Conservation (phyloP, 2,329 filamentous ascomycete genomes). For the Raffaelea arxii region DNA sequence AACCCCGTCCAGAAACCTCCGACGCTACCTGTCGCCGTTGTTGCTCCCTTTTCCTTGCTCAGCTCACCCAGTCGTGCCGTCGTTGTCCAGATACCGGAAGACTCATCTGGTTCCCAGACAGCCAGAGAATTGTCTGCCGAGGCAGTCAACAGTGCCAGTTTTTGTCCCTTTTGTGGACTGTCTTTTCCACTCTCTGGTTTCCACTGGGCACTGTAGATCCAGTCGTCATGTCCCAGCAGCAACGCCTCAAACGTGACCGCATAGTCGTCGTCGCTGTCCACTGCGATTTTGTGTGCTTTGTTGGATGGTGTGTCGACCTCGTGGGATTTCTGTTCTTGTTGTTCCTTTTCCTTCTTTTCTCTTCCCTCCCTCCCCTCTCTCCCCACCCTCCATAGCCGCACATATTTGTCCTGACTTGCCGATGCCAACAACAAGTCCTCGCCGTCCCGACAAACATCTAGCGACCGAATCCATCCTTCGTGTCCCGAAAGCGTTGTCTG, state of each 20-base stretch:
- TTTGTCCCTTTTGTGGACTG: constrained; percentile 24
- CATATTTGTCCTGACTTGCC: constrained; percentile 94
- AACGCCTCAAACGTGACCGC: constrained; percentile 89
- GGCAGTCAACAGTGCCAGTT: constrained; percentile 69
- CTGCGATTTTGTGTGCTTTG: constrained; percentile 71
- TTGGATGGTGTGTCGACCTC: constrained; percentile 73
- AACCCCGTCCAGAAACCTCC: constrained; percentile 95
- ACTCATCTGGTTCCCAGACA: constrained; percentile 79
- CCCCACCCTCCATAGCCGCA: constrained; percentile 84
- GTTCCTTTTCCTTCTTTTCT: not conserved
- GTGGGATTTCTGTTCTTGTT: constrained; percentile 28
- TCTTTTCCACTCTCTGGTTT: constrained; percentile 60
- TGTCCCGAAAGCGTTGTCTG: constrained; percentile 77
- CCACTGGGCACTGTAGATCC: constrained; percentile 90
- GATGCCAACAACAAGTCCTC: constrained; percentile 76
- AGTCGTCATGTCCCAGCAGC: constrained; percentile 91
- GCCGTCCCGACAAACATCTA: constrained; percentile 62
- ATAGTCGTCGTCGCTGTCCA: constrained; percentile 43
- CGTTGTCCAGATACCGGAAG: constrained; percentile 87
- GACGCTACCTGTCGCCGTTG: constrained; percentile 88
- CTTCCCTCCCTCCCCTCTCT: constrained; percentile 38
- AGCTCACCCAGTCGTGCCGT: constrained; percentile 82
- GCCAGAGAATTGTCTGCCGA: constrained; percentile 93
- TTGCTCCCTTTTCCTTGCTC: constrained; percentile 88
- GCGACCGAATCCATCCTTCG: constrained; percentile 86